These are phyloP conservation scores for Microthlaspi erraticum DNA, from an alignment of 345 rosid genomes.

Conservation along the genomic window DNA sequence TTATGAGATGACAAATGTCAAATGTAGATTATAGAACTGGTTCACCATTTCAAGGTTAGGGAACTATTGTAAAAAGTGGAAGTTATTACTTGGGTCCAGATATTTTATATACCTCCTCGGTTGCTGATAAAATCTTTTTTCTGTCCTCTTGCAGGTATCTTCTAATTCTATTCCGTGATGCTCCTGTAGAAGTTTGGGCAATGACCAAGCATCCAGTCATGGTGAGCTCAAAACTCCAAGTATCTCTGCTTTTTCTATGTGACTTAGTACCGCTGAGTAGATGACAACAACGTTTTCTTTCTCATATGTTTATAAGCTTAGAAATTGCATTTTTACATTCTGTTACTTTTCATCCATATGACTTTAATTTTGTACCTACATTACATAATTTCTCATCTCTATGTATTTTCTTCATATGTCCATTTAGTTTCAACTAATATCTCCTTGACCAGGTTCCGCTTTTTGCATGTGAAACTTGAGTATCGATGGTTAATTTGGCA, in stretches of 20 bases:
- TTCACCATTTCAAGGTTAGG: conserved; percentile 22
- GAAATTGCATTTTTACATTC: background rate
- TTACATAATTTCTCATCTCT: background rate
- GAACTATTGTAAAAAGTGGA: conserved; percentile 21
- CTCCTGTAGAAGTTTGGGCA: conserved; percentile 99
- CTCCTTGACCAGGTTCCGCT: conserved; percentile 12
- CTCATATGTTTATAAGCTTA: conserved; percentile 7
- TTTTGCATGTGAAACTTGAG: conserved; percentile 20
- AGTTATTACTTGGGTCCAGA: conserved; percentile 21
- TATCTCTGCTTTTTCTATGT: conserved; percentile 10
- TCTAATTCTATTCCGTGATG: conserved; percentile 95
- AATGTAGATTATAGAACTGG: conserved; percentile 19
- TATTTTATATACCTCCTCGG: conserved; percentile 14
- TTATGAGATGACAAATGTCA: conserved; percentile 20
- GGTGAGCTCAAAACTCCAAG: conserved; percentile 54
- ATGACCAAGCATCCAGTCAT: conserved; percentile 95
- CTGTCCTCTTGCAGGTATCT: conserved; percentile 73
- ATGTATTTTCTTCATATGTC: conserved; percentile 1
- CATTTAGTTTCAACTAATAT: conserved; percentile 11
- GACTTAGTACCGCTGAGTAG: conserved; percentile 3
- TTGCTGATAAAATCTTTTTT: conserved; percentile 10
- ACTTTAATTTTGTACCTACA: background rate
- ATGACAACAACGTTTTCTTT: conserved; percentile 7
- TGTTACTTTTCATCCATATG: background rate
- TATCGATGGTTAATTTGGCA: conserved; percentile 14